Evolutionary conservation across 805 yeast genomes (phyloP), one percentile per base, ranked within the genome.

Genomic region (Candida nemodendra): DNA sequence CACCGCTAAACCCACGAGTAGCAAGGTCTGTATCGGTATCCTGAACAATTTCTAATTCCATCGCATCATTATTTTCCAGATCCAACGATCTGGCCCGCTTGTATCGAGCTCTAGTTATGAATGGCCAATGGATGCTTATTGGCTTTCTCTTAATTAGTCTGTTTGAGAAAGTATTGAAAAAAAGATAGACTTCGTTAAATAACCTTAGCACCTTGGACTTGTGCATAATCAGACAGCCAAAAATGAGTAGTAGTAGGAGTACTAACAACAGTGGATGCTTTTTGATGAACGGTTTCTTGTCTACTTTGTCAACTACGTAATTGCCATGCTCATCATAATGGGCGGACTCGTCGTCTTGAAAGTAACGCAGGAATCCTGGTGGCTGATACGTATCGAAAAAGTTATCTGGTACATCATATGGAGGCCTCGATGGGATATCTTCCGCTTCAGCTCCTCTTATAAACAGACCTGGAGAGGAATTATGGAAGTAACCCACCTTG

Each of bases 381-480:
- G 30, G n/a, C 12, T 52, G 49, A 32, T 56, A 55, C 3, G 9
- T 13, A 5, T 53, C 52, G 2, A 44, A 42, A 2, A 35, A 11
- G 19, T 53, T 49, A 42, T 63, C 76, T 2, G 35, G 51, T 2
- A 35, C 12, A 19, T 53, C 50, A 42, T 63, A 76, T 2, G 35
- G 51, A 0, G 84, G 84, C 31, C 86, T 57, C 9, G 59, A 34
- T 0, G 47, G 32, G 0, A 73, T 46, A 2, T 68, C 72, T 3
- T 49, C 52, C 7, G 57, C 60, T 49, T 80, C 86, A 12, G 79
- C 77, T 3, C 87, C 87, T 41, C 64, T 64, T 18, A 66, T 61
- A 48, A 70, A 76, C 4, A 68, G 57, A 14, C 66, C 68, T 0
- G 76, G 71, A 0, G 75, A 65, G 0, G 81, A 70, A 12, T 72